These are phyloP conservation scores for Alternaria sp. DNA, from an alignment of 2,329 filamentous ascomycete genomes.

Conservation along the genomic window DNA sequence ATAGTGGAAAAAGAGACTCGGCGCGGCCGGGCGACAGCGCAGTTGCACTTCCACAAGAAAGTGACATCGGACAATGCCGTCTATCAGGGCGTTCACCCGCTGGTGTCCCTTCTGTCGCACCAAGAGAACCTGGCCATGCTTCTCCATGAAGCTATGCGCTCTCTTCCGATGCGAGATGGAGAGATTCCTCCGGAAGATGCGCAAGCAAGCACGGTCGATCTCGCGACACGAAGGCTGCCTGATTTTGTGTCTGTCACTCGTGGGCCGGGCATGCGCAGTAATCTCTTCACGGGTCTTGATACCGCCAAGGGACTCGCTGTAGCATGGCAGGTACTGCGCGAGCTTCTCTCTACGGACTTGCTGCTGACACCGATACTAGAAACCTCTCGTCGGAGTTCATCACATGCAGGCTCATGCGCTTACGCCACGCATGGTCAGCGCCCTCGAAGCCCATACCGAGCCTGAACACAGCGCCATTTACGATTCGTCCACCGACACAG, in stretches of 20 bases:
- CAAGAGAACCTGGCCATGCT: conserved; percentile 72
- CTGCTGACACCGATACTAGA: conserved; percentile 34
- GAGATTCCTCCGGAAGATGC: not conserved
- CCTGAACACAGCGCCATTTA: not conserved
- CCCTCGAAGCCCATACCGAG: conserved; percentile 54
- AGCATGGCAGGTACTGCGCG: conserved; percentile 67
- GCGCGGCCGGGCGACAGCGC: conserved; percentile 49
- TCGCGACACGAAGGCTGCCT: conserved; percentile 55
- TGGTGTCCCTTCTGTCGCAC: conserved; percentile 77
- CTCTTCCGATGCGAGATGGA: conserved; percentile 54
- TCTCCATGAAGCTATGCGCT: conserved; percentile 66
- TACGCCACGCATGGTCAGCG: conserved; percentile 78
- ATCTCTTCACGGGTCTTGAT: conserved; percentile 78
- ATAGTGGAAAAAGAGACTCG: conserved; percentile 67
- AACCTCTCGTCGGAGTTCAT: conserved; percentile 85
- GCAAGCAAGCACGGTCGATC: not conserved
- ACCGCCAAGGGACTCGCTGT: conserved; percentile 86
- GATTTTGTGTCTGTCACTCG: conserved; percentile 90
- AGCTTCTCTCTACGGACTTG: not conserved
- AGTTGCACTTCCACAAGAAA: conserved; percentile 79
- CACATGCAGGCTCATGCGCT: conserved; percentile 98
- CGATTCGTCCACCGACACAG: too few species aligned
- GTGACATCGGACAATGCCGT: conserved; percentile 78
- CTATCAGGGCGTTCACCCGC: conserved; percentile 81
- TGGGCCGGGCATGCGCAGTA: conserved; percentile 86